These are phyloP conservation scores for Zygoascus meyerae DNA, from an alignment of 1,139 yeast species.

Conservation along the genomic window DNA sequence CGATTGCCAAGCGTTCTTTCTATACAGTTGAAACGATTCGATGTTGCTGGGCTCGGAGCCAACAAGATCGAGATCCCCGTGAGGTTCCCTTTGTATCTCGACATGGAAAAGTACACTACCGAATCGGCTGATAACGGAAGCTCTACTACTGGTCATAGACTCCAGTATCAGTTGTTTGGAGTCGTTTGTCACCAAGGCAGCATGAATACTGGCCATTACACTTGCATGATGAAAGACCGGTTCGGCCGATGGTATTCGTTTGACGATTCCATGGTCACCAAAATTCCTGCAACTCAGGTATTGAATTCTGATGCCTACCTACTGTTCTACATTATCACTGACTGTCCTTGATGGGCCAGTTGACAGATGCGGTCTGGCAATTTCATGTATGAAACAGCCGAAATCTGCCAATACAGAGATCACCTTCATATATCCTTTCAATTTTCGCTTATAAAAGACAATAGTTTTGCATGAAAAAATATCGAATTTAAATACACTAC, in stretches of 20 bases:
- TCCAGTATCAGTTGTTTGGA: slow-evolving; percentile 74
- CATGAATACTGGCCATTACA: slow-evolving; percentile 91
- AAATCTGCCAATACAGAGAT: no score
- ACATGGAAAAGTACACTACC: slow-evolving; percentile 62
- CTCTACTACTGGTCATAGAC: no score
- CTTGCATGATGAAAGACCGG: slow-evolving; percentile 66
- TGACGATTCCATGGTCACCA: slow-evolving; percentile 82
- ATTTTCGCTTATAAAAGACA: no score
- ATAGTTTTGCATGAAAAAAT: no score
- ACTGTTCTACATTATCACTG: slow-evolving; percentile 64
- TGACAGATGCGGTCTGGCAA: no score
- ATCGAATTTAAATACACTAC: no score
- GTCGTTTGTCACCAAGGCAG: slow-evolving; percentile 86
- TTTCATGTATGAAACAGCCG: no score
- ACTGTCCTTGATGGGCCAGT: slow-evolving; percentile 7
- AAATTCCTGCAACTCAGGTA: slow-evolving; percentile 60
- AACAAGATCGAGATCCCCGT: slow-evolving; percentile 74
- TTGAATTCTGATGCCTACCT: slow-evolving; percentile 67
- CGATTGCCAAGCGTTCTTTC: slow-evolving; percentile 72
- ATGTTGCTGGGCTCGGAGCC: slow-evolving; percentile 42
- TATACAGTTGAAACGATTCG: slow-evolving; percentile 82
- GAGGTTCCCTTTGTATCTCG: slow-evolving; percentile 62
- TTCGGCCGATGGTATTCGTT: slow-evolving; percentile 79
- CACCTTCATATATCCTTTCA: no score
- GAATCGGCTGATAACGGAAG: slow-evolving; percentile 22